phyloP scores from a whole-genome alignment of 148 eudicot species.

The Suaeda aralocaspica region DNA sequence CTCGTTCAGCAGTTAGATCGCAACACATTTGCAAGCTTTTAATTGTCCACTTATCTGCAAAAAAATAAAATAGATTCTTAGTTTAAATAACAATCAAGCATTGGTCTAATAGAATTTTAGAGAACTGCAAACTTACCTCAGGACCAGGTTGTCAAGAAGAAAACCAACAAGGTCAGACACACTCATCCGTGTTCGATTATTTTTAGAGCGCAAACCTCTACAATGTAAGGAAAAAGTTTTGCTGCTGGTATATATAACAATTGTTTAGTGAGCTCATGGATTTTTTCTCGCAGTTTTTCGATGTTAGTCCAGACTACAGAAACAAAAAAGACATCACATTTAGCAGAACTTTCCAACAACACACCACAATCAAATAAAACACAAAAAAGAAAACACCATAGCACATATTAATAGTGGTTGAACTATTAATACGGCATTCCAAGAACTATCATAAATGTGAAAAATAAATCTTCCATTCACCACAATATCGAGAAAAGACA shows the following conservation, averaged over 20 bases:
- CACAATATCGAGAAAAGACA: neutral
- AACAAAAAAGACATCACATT: slow-evolving; percentile 16
- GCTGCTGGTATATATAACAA: slow-evolving; percentile 71
- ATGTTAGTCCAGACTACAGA: slow-evolving; percentile 87
- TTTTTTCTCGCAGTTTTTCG: slow-evolving; percentile 84
- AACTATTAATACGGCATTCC: neutral
- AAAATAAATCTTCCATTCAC: neutral
- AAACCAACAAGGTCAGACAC: slow-evolving; percentile 81
- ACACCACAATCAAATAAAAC: slow-evolving; percentile 3
- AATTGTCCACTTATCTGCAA: slow-evolving; percentile 75
- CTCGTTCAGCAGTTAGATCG: slow-evolving; percentile 88
- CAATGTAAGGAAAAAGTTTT: slow-evolving; percentile 71
- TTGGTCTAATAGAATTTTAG: neutral
- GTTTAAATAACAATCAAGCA: neutral
- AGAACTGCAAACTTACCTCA: slow-evolving; percentile 44
- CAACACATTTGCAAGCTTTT: slow-evolving; percentile 89
- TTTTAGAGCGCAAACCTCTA: slow-evolving; percentile 93
- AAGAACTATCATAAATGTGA: neutral
- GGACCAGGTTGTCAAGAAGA: slow-evolving; percentile 71
- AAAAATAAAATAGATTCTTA: neutral
- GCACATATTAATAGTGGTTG: neutral
- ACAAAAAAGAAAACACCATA: neutral
- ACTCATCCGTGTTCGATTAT: slow-evolving; percentile 80
- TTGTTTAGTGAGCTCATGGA: slow-evolving; percentile 78
- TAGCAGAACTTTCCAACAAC: neutral